Evolutionary conservation across 2,329 filamentous ascomycete species (phyloP), one percentile per base, ranked within the genome.

Genomic region (Fusarium longipes): DNA sequence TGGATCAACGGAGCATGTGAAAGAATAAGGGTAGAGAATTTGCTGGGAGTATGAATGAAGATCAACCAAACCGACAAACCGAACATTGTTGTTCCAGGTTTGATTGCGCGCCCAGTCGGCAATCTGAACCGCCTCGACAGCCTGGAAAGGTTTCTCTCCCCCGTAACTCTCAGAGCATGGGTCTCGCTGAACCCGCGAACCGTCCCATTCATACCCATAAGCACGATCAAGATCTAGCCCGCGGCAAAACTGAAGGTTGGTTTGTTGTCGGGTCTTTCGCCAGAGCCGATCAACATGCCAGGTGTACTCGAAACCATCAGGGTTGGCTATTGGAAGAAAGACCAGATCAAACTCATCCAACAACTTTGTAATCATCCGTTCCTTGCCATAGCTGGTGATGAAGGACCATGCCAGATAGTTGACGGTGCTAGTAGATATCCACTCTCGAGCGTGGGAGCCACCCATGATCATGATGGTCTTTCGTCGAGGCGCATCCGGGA

Each of bases 41-140:
- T 97, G 92, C 79, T 99, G 94, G 1, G 93, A 96, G 78, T 98
- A 99, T 3, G 93, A 95, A 79, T 99, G 96, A 25, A 98, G 84
- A 76, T 99, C 96, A 42, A 98, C 76, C 67, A 96, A 90, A 5
- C 91, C 93, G n/a, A 94, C 86, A 70, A 98, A 93, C 17, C 90
- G 84, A 50, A 90, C 88, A 56, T 91, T 89, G 75, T 91, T 89
- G 75, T 90, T 87, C 68, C 88, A 83, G 9, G 90, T 93, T 77
- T 97, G 86, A 74, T 93, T 95, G 72, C 84, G 87, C 1, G 93
- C 92, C 95, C 95, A 99, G 44, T 90, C 84, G 6, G 93, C 90
- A 48, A 98, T 84, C 17, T 86, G 82, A 51, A 86, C 85, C 4
- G 94, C 88, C 78, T 99, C 96, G 2, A 91, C 83, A 1, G 91